Evolutionary conservation across 352 stramenopile genomes (phyloP).

Genomic region (Globisporangium canariense): DNA sequence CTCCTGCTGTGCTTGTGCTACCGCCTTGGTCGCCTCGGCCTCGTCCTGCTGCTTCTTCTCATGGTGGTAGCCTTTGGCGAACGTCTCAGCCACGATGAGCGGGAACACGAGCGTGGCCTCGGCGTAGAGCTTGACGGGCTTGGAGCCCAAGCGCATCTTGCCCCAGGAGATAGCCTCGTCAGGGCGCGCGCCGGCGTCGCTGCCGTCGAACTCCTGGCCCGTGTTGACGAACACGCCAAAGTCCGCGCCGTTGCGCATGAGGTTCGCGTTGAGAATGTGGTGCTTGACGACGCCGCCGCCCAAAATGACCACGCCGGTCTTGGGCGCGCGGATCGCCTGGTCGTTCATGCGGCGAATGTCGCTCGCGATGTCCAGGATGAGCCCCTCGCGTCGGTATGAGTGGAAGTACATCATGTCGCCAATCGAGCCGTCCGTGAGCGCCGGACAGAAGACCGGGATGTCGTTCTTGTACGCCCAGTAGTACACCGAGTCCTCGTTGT

Average conservation of each 20-base stretch:
- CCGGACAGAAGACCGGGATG: constrained; percentile 99
- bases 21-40: background rate
- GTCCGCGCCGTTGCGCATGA: constrained; percentile 99
- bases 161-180: constrained; percentile 99
- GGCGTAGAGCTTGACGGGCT: constrained; percentile 96
- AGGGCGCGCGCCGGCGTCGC: constrained; percentile 95
- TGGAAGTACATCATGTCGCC: constrained; percentile 99
- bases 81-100: constrained; percentile 98
- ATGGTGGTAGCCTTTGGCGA: constrained; percentile 93
- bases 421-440: constrained; percentile 98
- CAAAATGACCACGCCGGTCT: constrained; percentile 98
- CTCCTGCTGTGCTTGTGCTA: background rate
- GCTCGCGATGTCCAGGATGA: constrained; percentile 96
- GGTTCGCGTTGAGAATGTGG: constrained; percentile 99
- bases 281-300: constrained; percentile 98
- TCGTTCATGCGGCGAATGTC: constrained; percentile 99
- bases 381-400: constrained; percentile 97
- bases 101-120: constrained; percentile 99
- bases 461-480: constrained; percentile 99
- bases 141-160: constrained; percentile 94
- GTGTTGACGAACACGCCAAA: constrained; percentile 99
- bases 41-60: constrained; percentile 31
- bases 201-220: constrained; percentile 97
- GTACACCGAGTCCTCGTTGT: constrained; percentile 98
- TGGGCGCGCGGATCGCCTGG: constrained; percentile 92